Conservation (phyloP, 768 basidiomycete genomes). For the Pisolithus marmoratus region DNA sequence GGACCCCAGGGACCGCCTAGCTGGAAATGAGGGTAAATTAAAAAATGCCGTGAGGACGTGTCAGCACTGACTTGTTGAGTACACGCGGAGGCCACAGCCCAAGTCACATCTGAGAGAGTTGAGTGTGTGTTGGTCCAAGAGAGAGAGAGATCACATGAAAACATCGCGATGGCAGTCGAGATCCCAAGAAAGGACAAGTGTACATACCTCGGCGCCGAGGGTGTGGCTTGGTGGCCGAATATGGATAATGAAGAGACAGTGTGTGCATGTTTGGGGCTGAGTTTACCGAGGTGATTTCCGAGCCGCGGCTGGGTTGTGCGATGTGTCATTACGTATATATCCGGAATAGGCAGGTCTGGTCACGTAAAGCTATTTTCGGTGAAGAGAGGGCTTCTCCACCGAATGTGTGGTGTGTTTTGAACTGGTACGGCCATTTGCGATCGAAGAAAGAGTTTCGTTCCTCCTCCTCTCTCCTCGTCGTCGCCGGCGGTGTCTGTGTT, state of each 20-base stretch:
- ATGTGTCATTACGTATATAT: constrained; percentile 27
- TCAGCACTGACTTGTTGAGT: background rate
- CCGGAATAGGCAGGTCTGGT: constrained; percentile 19
- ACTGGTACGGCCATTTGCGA: constrained; percentile 24
- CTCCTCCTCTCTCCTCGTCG: too few relatives aligned
- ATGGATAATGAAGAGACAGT: constrained; percentile 8
- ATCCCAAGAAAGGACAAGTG: constrained; percentile 21
- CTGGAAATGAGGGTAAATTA: too few relatives aligned
- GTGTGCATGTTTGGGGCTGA: constrained; percentile 19
- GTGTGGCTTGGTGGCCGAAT: constrained; percentile 21
- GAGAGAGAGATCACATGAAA: constrained; percentile 24
- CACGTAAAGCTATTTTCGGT: constrained; percentile 33
- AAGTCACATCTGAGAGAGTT: too few relatives aligned
- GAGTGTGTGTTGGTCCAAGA: constrained; percentile 10
- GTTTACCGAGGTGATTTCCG: constrained; percentile 36
- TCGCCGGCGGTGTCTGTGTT: background rate
- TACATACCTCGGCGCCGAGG: constrained; percentile 40
- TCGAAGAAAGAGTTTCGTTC: constrained; percentile 1
- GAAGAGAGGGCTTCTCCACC: constrained; percentile 36
- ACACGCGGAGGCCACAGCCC: background rate
- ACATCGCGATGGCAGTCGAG: constrained; percentile 5
- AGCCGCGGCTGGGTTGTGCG: constrained; percentile 32
- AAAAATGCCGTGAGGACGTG: background rate
- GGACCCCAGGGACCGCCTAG: constrained; percentile 25
- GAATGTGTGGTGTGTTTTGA: constrained; percentile 21